Base-by-base conservation (phyloP, 345 rosid genomes). In the Eutrema yunnanense region DNA sequence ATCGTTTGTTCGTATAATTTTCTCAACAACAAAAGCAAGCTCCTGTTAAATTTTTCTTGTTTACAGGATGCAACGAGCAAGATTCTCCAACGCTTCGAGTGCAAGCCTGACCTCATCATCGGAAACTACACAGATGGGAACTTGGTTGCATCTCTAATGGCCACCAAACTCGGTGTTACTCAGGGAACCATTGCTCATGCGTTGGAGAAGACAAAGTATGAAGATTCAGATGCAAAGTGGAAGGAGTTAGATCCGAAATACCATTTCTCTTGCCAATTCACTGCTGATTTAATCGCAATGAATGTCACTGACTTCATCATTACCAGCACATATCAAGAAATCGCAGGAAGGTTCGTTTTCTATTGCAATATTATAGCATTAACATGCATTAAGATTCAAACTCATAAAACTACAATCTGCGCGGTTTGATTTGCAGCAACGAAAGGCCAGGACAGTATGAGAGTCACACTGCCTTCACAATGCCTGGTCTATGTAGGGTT, bases 111-210 rank as follows among this genome's bases (percentile, higher is more conserved):
- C 61, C 97, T 94, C 65, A 81, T 94, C 59, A 89, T 94, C 0
- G 98, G 98, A 62, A 94, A 94, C 85, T 94, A 91, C 79, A 86
- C 85, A 14, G 97, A 94, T 70, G 98, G 96, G 47, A 94, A 94
- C 80, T 81, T 94, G 78, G 97, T 91, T 75, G 97, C 97, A 13
- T 84, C 98, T 62, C 72, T 94, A 29, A 80, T 91, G 87, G 95
- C 98, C 6, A 56, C 72, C 34, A 94, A 88, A 74, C 90, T 91
- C 12, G 92, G 93, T 37, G 74, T 88, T 52, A 86, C 98, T 73
- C 92, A 85, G 83, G 98, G 82, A 74, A 95, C 93, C 5, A 92
- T 92, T 54, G 97, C 97, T 73, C 99, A 95, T 55, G 99, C 97
- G 13, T 72, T 90, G 37, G 99, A 95, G 86, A 95, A 92, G 72